These are phyloP conservation scores for Yamadazyma sp. DNA, from an alignment of 1,139 yeast species.

Conservation along the genomic window DNA sequence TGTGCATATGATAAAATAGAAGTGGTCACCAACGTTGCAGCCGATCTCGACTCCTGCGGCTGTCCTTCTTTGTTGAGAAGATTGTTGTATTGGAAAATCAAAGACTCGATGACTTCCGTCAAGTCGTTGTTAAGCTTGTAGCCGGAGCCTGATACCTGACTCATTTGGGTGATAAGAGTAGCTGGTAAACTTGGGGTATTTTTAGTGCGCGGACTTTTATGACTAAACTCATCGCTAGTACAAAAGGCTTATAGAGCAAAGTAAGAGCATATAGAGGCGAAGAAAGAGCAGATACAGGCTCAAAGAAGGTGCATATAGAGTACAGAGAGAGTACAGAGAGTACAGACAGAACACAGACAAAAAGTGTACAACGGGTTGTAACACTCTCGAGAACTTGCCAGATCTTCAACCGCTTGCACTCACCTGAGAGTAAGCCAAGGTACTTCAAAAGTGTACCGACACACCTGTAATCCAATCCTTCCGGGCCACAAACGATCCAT, in stretches of 20 bases:
- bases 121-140: conserved; percentile 10
- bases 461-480: neutral
- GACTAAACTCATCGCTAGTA: neutral
- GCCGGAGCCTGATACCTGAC: neutral
- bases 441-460: neutral
- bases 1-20: conserved; percentile 16
- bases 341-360: too few species aligned
- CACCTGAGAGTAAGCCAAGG: too few species aligned
- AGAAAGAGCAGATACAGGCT: too few species aligned
- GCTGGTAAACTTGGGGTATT: conserved; percentile 1
- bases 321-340: too few species aligned
- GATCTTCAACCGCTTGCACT: too few species aligned
- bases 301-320: too few species aligned
- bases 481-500: neutral
- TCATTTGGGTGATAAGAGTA: too few species aligned
- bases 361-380: too few species aligned
- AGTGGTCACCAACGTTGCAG: neutral
- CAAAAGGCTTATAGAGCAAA: too few species aligned
- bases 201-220: too few species aligned
- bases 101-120: conserved; percentile 15
- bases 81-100: conserved; percentile 13
- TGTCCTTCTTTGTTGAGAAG: conserved; percentile 3
- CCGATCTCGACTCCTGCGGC: neutral
- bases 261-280: too few species aligned
- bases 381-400: too few species aligned